Evolutionary conservation across 1,139 yeast species (phyloP).

Genomic region (Suhomyces terraborum): DNA sequence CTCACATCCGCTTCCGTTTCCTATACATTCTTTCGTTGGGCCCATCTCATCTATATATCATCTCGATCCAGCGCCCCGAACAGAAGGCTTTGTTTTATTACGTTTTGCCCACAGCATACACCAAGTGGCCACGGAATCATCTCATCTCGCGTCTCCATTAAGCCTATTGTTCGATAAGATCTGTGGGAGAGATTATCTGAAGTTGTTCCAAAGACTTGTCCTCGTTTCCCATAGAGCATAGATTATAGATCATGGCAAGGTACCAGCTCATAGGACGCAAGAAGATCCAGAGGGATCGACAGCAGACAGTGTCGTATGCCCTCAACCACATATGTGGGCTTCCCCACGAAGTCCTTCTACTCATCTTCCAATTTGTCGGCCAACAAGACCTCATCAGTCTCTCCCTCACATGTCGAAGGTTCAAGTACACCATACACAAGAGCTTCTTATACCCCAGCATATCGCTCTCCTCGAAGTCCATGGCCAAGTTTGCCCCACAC

Average conservation of each 20-base stretch:
- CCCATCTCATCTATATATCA: too few relatives aligned
- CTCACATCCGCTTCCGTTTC: neutral
- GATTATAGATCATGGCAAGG: too few relatives aligned
- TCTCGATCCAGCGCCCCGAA: too few relatives aligned
- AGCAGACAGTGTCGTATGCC: conserved; percentile 24
- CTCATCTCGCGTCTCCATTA: neutral
- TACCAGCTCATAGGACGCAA: conserved; percentile 46
- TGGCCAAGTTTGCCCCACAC: conserved; percentile 34
- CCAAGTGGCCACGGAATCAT: neutral
- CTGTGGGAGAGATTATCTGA: neutral
- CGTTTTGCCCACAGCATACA: too few relatives aligned
- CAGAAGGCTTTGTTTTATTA: too few relatives aligned
- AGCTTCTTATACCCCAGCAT: conserved; percentile 38
- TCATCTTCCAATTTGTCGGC: conserved; percentile 32
- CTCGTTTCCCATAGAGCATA: neutral
- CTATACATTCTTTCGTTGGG: too few relatives aligned
- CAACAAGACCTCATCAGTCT: conserved; percentile 29
- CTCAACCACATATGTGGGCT: conserved; percentile 36
- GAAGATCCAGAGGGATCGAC: conserved; percentile 20
- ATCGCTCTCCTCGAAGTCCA: conserved; percentile 28
- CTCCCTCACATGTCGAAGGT: conserved; percentile 38
- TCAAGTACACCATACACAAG: conserved; percentile 39
- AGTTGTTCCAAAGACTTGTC: too few relatives aligned
- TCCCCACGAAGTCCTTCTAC: conserved; percentile 44
- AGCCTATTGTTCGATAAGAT: neutral